These are phyloP conservation scores for Macadamia tetraphylla DNA, from an alignment of 164 flowering plant species.

Conservation along the genomic window DNA sequence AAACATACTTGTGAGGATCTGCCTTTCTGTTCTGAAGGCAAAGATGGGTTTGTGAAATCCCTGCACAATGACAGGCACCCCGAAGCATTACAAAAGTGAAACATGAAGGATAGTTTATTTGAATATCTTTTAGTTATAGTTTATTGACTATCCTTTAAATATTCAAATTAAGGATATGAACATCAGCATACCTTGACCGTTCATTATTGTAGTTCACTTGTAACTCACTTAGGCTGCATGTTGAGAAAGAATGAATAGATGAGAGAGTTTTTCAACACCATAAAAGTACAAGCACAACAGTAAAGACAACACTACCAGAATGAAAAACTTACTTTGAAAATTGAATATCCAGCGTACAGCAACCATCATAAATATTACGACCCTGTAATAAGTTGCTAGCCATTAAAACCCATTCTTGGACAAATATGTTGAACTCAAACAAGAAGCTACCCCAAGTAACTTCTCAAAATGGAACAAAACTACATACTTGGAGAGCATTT, in stretches of 20 bases:
- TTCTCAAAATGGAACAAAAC: not conserved
- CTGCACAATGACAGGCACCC: constrained; percentile 17
- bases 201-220: constrained; percentile 98
- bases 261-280: constrained; percentile 4
- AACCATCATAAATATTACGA: constrained; percentile 96
- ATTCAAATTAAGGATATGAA: too few species aligned
- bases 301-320: not conserved
- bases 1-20: constrained; percentile 73
- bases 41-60: constrained; percentile 76
- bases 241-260: constrained; percentile 9
- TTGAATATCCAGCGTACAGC: constrained; percentile 97
- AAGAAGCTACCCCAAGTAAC: not conserved
- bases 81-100: constrained; percentile 5
- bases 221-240: constrained; percentile 78
- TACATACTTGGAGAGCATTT: constrained; percentile 71
- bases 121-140: not conserved
- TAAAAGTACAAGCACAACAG: not conserved
- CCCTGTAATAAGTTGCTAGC: constrained; percentile 43
- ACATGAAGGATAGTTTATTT: not conserved
- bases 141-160: not conserved
- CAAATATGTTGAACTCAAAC: not conserved
- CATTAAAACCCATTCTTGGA: not conserved
- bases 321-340: constrained; percentile 70
- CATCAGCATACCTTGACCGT: constrained; percentile 65
- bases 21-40: constrained; percentile 91